Evolutionary conservation across 345 rosid species (phyloP).

Genomic region (Hibiscus syriacus): DNA sequence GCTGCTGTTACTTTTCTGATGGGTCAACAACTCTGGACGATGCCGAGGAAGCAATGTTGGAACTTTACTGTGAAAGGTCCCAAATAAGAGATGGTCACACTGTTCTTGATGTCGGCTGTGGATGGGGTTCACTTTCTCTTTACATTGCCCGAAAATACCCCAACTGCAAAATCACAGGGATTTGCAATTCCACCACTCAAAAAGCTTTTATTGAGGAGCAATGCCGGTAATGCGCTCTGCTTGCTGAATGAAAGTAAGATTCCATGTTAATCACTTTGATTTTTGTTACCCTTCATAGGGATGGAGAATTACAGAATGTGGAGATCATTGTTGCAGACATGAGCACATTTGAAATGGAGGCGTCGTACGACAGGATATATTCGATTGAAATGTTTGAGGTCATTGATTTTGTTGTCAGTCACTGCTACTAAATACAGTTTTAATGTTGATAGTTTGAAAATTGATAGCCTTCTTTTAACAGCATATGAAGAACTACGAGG

Average conservation of each 20-base stretch:
- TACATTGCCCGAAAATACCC: slow-evolving; percentile 61
- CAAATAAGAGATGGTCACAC: slow-evolving; percentile 61
- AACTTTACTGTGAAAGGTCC: slow-evolving; percentile 64
- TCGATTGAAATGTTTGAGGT: slow-evolving; percentile 96
- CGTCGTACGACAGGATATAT: slow-evolving; percentile 46
- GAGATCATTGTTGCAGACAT: slow-evolving; percentile 75
- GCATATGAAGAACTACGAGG: slow-evolving; percentile 85
- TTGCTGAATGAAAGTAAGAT: neutral
- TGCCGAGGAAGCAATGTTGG: slow-evolving; percentile 74
- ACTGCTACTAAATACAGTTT: neutral
- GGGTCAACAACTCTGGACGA: slow-evolving; percentile 54
- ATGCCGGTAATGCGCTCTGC: slow-evolving; percentile 34
- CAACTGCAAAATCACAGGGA: slow-evolving; percentile 66
- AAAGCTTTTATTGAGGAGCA: slow-evolving; percentile 58
- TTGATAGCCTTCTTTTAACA: slow-evolving; percentile 12
- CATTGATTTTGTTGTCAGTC: neutral
- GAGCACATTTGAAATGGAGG: slow-evolving; percentile 72
- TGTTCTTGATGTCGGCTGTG: slow-evolving; percentile 86
- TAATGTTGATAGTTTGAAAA: neutral
- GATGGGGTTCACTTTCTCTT: slow-evolving; percentile 81
- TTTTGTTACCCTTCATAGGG: slow-evolving; percentile 27
- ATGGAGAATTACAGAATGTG: slow-evolving; percentile 46
- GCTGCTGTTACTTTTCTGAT: slow-evolving; percentile 68
- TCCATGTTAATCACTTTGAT: too few relatives aligned
- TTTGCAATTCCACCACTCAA: slow-evolving; percentile 80